Evolutionary conservation across 1,139 yeast genomes (phyloP), one percentile per base, ranked within the genome.

Genomic region (Tardiomyces digboiensis): DNA sequence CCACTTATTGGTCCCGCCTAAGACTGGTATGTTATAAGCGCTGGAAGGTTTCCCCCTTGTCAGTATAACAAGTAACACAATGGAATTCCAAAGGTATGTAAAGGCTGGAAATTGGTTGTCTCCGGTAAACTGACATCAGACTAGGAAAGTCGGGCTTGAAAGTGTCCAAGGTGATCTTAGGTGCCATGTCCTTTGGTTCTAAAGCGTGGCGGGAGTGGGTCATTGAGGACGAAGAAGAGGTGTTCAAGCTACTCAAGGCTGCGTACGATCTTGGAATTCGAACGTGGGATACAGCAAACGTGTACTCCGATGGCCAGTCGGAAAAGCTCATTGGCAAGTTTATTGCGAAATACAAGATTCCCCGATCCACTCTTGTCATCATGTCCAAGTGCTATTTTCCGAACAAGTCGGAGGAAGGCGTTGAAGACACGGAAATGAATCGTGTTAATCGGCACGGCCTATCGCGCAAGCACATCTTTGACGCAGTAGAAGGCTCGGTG

Each of bases 111-210:
- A n/a, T n/a, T n/a, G n/a, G n/a, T n/a, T n/a, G n/a, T n/a, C n/a
- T n/a, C n/a, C n/a, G n/a, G 16, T 13, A 5, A 5, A 26, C 33
- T 26, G 14, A 26, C 33, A 26, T n/a, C 5, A 33, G 37, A 33
- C 12, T 72, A 26, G 80, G 80, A 14, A 60, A 65, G 38, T 72
- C 79, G 2, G 82, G 82, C 1, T 66, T 78, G 36, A 66, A 72
- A 48, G 64, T 77, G 39, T 72, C 81, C 29, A 69, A 70, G 46
- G 57, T 76, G 42, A 70, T 78, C 46, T 68, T 76, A 13, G 83
- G 82, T 18, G 75, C 78, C 53, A 76, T 76, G 81, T 61, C 75
- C 2, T 75, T 61, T 51, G 83, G 82, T n/a, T 46, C 55, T 16
- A 72, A 70, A 46, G 42, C 49, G 19, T 74, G 76, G 75, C 67